Percentiles rank a stretch among this genome's conserved stretches.
phyloP scores from a whole-genome alignment of 1,284 basidiomycete species.

The Pulveroboletus ridleyi region DNA sequence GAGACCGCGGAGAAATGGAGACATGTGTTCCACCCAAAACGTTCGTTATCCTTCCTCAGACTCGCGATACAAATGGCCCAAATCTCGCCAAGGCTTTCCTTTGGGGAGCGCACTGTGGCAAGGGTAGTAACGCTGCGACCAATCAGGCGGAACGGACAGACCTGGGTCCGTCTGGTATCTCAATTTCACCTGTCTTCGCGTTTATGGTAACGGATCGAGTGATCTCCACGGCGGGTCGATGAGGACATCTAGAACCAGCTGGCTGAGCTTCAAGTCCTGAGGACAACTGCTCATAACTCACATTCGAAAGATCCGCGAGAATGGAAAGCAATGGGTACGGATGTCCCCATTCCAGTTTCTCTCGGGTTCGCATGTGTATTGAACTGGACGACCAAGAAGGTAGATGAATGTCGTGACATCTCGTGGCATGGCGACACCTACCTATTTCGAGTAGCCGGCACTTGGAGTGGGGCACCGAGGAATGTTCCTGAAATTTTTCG shows the following conservation, averaged over 20 bases:
- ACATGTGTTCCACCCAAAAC: slow-evolving; percentile 14
- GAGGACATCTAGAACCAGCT: slow-evolving; percentile 58
- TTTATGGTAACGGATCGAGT: slow-evolving; percentile 66
- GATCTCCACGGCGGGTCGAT: slow-evolving; percentile 71
- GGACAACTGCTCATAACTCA: slow-evolving; percentile 43
- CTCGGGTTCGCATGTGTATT: slow-evolving; percentile 64
- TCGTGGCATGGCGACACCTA: slow-evolving; percentile 17
- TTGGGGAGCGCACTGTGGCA: slow-evolving; percentile 48
- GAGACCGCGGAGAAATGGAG: slow-evolving; percentile 32
- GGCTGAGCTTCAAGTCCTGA: slow-evolving; percentile 10
- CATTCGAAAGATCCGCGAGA: slow-evolving; percentile 77
- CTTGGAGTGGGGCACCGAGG: slow-evolving; percentile 13
- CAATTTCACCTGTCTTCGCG: slow-evolving; percentile 65
- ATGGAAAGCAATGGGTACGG: slow-evolving; percentile 66
- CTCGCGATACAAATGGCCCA: slow-evolving; percentile 40
- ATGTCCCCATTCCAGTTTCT: slow-evolving; percentile 36
- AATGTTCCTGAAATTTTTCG: slow-evolving; percentile 2
- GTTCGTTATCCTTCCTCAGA: slow-evolving; percentile 21
- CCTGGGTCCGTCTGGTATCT: slow-evolving; percentile 55
- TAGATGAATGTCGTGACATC: slow-evolving; percentile 17
- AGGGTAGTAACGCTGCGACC: slow-evolving; percentile 12
- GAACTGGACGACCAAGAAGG: slow-evolving; percentile 37
- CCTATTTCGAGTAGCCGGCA: slow-evolving; percentile 73
- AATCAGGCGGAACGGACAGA: slow-evolving; percentile 34
- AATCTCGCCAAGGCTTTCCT: slow-evolving; percentile 59